Evolutionary conservation across 108 stramenopile genomes (phyloP), one percentile per base, ranked within the genome.

Genomic region (Stephanodiscus triporus): DNA sequence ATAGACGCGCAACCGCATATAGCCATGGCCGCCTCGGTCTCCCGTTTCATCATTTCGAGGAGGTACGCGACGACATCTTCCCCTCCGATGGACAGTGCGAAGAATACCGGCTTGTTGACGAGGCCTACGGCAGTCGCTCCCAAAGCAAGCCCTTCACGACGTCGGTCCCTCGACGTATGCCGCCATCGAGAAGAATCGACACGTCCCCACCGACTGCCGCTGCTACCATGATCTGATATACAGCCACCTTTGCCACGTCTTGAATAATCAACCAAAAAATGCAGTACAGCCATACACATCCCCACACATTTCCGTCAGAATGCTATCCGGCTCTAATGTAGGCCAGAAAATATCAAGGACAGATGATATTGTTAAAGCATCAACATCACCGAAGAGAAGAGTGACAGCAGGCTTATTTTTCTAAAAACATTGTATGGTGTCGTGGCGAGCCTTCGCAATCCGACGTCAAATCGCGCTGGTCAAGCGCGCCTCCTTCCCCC

Each of bases 101-200:
- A 98, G 50, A 98, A 93, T 24, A 96, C 67, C 9, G 97, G 96
- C 27, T 94, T 91, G 1, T 94, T 91, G 1, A 96, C 97, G 67
- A 98, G 88, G 16, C 95, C 94, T 23, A 98, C 97, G 6, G 96
- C 96, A 58, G 88, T 80, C 1, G 96, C 96, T 23, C 97, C 97
- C 55, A 98, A 71, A 0, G 96, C 96, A 24, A 91, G 62, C n/a
- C 89, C 84, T 90, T 90, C 53, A 92, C 34, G 19, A 86, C 90
- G 80, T 97, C 97, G 29, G 95, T 96, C 51, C 96, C 96, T 63
- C 94, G 84, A 49, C 90, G 84, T 45, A 97, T 77, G 36, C 97
- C 97, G 56, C 95, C 86, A 70, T 98, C 97, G 22, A 97, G 66
- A 53, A 91, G 89, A 17, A 98, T 82, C 49, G 95, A 91, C 1